Evolutionary conservation across 148 eudicot species (phyloP).

Genomic region (Talinum fruticosum): DNA sequence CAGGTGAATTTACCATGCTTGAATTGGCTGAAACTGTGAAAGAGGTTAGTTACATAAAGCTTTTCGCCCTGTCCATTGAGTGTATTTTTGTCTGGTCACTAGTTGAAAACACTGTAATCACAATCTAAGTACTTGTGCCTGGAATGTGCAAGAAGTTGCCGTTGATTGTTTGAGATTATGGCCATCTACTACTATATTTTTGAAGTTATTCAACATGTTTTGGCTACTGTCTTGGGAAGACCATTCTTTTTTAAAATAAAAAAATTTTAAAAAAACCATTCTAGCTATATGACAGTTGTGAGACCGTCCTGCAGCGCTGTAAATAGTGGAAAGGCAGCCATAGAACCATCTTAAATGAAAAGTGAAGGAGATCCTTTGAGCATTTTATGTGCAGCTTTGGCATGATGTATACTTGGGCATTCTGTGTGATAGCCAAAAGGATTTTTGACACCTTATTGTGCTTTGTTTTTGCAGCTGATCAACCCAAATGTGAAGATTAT

Average conservation of each 20-base stretch:
- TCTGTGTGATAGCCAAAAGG: background rate
- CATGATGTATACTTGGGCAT: no score
- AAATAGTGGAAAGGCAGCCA: no score
- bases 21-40: slow-evolving; percentile 98
- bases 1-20: slow-evolving; percentile 98
- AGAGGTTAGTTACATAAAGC: slow-evolving; percentile 50
- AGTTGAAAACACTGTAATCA: no score
- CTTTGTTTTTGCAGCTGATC: slow-evolving; percentile 52
- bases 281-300: no score
- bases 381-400: no score
- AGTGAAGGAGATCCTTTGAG: no score
- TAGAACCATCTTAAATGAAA: no score
- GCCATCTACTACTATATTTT: background rate
- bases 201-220: background rate
- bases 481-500: slow-evolving; percentile 68
- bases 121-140: no score
- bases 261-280: no score
- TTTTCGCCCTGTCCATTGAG: background rate
- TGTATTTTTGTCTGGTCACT: background rate
- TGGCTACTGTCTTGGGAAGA: background rate
- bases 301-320: no score
- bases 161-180: background rate
- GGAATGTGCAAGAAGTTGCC: no score
- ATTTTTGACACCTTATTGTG: background rate
- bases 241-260: no score